Evolutionary conservation across 139 green algal species (phyloP), one percentile per base, ranked within the genome.

Genomic region (Closterium sp.): DNA sequence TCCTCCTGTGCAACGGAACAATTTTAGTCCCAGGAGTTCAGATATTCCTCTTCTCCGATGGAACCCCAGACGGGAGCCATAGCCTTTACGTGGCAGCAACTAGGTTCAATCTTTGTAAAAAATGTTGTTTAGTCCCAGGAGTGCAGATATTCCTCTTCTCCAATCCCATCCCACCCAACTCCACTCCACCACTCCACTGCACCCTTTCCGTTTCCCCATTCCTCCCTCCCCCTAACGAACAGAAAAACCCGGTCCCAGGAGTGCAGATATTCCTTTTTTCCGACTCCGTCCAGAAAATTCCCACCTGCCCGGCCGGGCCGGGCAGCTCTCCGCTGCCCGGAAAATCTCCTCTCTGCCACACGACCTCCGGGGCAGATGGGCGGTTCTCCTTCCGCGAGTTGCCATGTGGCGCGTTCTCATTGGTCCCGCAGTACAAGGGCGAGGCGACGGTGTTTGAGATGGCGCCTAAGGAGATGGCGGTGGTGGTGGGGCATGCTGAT

Each of bases 361-460:
- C 90, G n/a, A 28, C 85, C 9, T 89, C 91, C 28, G 91, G 30
- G 2, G 31, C 87, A 21, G 90, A 94, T 34, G 91, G 91, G n/a
- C 90, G 42, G 45, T 94, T 94, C 86, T 30, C 29, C 0, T 94
- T 94, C 22, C 31, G 13, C 32, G 90, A 45, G 31, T 19, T 94
- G 19, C 91, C 91, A 31, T 94, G 91, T 92, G 91, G 91, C 73
- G 31, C 95, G 17, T 94, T 92, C 70, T 70, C 22, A 21, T 28
- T 94, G 5, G 22, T 94, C 79, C 91, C 91, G 5, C 62, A 90
- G 21, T 95, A 94, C 92, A 31, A 91, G 27, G 92, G 92, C 73
- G 86, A 94, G 31, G 92, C 29, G 1, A 94, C 92, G n/a, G 29
- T 93, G 21, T 95, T 95, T 32, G 92, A 96, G n/a, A 88, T 95